Base-by-base conservation (phyloP, 2,329 filamentous ascomycete genomes). In the Colletotrichum noveboracense region DNA sequence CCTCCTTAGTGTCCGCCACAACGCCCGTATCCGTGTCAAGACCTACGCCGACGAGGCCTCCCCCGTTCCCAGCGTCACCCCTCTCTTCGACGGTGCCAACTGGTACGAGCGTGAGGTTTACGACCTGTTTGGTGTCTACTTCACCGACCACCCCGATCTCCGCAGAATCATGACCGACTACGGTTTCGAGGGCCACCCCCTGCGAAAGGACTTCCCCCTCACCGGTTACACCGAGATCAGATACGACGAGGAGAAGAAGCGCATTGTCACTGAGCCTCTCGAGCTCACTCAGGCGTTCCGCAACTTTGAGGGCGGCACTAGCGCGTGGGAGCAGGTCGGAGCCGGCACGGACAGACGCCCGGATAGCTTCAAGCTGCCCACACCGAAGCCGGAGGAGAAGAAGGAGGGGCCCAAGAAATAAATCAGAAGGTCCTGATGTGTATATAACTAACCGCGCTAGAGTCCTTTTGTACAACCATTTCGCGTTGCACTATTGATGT, bases 241-340 rank as follows among this genome's bases (percentile, higher is more conserved):
- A 83, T 99, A 97, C 84, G 97, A 99, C 80, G 97, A 99, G 88
- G 97, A 99, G 91, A 99, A 98, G 94, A 99, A 99, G 93, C 93
- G 97, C 77, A 98, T 99, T 83, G 96, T 99, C 76, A 96, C 97
- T 36, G 97, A 99, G 90, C 97, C 97, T 55, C 90, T 99, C 66
- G 97, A 99, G 89, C 91, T 99, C 86, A 98, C 97, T 16, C 97
- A 99, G 87, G 97, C 97, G 9, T 99, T 97, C 93, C 93, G 97
- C 81, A 98, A 99, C 89, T 99, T 99, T 83, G 96, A 98, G 87
- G 96, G 96, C 77, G 95, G 96, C 72, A 93, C 92, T 62, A 92
- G 93, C 78, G 91, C 91, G 16, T 93, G 91, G 92, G 92, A 93
- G 88, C 92, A 90, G 79, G 86, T 93, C 77, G 91, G 90, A 75